Evolutionary conservation across 805 yeast species (phyloP).

Genomic region (Candida sanyiensis): DNA sequence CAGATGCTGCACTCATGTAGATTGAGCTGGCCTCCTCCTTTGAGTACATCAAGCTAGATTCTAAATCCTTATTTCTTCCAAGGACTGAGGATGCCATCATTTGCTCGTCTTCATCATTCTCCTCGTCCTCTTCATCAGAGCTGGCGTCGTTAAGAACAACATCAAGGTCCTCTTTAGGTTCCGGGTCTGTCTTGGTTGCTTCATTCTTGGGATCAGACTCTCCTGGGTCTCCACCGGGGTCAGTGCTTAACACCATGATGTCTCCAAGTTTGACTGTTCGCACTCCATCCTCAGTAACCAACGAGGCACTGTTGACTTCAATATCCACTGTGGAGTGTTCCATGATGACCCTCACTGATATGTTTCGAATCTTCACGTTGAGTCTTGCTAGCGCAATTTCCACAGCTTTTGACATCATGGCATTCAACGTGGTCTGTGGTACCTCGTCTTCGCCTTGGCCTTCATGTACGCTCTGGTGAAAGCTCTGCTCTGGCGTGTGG

Average conservation of each 20-base stretch:
- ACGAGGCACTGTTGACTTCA: constrained; percentile 29
- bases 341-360: constrained; percentile 44
- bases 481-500: constrained; percentile 10
- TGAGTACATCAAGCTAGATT: constrained; percentile 58
- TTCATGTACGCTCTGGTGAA: constrained; percentile 20
- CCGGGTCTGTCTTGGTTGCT: not conserved
- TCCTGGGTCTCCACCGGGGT: constrained; percentile 19
- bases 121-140: constrained; percentile 20
- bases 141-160: constrained; percentile 29
- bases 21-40: constrained; percentile 65
- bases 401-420: constrained; percentile 56
- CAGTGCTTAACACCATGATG: constrained; percentile 34
- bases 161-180: constrained; percentile 9
- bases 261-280: constrained; percentile 38
- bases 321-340: constrained; percentile 36
- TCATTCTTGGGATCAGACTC: not conserved
- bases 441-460: constrained; percentile 12
- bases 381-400: constrained; percentile 63
- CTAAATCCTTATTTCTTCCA: constrained; percentile 25
- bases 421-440: constrained; percentile 38
- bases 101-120: constrained; percentile 19
- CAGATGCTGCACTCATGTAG: constrained; percentile 77
- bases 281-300: constrained; percentile 40
- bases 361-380: constrained; percentile 42
- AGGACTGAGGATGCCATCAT: constrained; percentile 29